Evolutionary conservation across 2,329 filamentous ascomycete genomes (phyloP).

Genomic region (Alternaria gaisen): DNA sequence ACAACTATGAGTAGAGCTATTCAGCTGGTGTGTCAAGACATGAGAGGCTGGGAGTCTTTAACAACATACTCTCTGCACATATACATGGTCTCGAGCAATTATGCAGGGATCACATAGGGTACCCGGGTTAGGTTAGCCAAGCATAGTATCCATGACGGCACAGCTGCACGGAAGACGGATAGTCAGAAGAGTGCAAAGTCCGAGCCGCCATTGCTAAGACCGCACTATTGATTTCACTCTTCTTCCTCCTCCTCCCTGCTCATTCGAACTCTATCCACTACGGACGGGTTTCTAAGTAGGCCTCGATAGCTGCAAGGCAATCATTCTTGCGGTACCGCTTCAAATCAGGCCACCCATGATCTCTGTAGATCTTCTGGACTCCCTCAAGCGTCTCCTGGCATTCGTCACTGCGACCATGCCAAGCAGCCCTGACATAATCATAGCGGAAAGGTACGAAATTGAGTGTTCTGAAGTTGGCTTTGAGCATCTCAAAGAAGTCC

Average conservation of each 20-base stretch:
- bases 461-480: slow-evolving; percentile 13
- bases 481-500: slow-evolving; percentile 24
- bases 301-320: slow-evolving; percentile 3
- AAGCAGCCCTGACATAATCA: neutral
- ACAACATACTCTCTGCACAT: too few relatives aligned
- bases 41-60: too few relatives aligned
- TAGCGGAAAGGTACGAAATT: slow-evolving; percentile 17
- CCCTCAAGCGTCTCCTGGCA: neutral
- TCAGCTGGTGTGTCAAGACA: too few relatives aligned
- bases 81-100: too few relatives aligned
- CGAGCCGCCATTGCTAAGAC: neutral
- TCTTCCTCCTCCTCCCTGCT: neutral
- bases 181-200: neutral
- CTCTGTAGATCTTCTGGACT: slow-evolving; percentile 17
- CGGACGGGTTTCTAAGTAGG: neutral
- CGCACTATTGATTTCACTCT: neutral
- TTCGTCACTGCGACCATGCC: neutral
- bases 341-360: slow-evolving; percentile 21
- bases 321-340: slow-evolving; percentile 11
- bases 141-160: neutral
- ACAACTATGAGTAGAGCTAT: too few relatives aligned
- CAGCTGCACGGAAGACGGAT: neutral
- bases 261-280: neutral
- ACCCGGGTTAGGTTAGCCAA: neutral
- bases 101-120: neutral